Evolutionary conservation across 2,329 filamentous ascomycete species (phyloP).

Genomic region (Ceratocystis harringtonii): DNA sequence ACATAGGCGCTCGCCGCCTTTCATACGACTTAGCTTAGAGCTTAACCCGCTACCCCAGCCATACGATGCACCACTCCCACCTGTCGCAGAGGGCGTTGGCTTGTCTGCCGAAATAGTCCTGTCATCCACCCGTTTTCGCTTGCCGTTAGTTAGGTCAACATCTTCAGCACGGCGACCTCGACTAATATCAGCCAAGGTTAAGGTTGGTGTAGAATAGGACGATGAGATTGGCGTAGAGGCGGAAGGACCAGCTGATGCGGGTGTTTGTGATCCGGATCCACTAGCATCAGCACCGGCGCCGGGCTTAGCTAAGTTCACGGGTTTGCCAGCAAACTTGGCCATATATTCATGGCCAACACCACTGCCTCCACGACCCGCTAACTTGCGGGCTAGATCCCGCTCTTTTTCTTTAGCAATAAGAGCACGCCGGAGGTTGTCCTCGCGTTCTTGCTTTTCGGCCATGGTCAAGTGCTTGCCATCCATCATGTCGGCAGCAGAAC

Average conservation of each 20-base stretch:
- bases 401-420: slow-evolving; percentile 57
- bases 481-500: slow-evolving; percentile 45
- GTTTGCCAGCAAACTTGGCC: slow-evolving; percentile 22
- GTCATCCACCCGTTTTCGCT: slow-evolving; percentile 42
- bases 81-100: slow-evolving; percentile 22
- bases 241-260: neutral
- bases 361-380: slow-evolving; percentile 44
- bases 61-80: slow-evolving; percentile 20
- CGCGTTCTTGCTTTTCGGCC: slow-evolving; percentile 43
- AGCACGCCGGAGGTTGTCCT: slow-evolving; percentile 50
- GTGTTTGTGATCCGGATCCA: neutral
- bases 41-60: slow-evolving; percentile 44
- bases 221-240: slow-evolving; percentile 21
- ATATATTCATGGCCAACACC: slow-evolving; percentile 61
- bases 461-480: slow-evolving; percentile 36
- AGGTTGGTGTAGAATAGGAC: slow-evolving; percentile 29
- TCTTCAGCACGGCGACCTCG: slow-evolving; percentile 28
- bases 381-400: slow-evolving; percentile 52
- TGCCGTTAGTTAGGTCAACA: slow-evolving; percentile 43
- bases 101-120: slow-evolving; percentile 34
- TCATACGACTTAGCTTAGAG: slow-evolving; percentile 46
- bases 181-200: slow-evolving; percentile 30
- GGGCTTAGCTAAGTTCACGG: neutral
- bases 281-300: neutral
- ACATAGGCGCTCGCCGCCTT: slow-evolving; percentile 39